Base-by-base conservation (phyloP, 257 asterid genomes). In the Salvia miltiorrhiza region DNA sequence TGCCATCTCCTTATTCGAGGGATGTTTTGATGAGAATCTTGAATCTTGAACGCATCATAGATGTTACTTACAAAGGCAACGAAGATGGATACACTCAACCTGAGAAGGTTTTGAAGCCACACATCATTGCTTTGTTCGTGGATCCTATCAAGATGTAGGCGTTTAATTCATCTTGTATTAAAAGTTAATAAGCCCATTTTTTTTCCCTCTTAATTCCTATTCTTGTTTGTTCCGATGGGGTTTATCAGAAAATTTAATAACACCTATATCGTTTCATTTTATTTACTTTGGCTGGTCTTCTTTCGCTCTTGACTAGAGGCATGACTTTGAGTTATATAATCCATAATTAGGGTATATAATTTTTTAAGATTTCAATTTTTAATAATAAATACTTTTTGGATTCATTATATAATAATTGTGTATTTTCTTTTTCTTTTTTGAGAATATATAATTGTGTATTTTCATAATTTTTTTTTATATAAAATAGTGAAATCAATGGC, bases 71-170 rank as follows among this genome's bases (percentile, higher is more conserved):
- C 21, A 70, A 74, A 26, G 58, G 58, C 33, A 58, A 52, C 1
- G 43, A 66, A 32, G 78, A 77, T 61, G 75, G 78, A 2, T 77
- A 60, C 62, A 72, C 75, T 11, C 40, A 53, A 2, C 73, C 78
- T 0, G 68, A 77, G 32, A 67, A 72, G 40, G 78, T 67, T 37
- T 17, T 67, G 13, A 62, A 68, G 62, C 76, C 72, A 2, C 68
- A 72, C 32, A 69, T 76, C 23, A 21, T 44, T n/a, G 62, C 76
- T 2, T 53, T 76, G 67, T 45, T 71, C 9, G 35, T 73, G 3
- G 14, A 72, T 37, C 70, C 67, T 19, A 43, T 77, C 11, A 12
- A 66, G 35, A 21, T 49, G 33, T 69, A 69, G n/a, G 4, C 5
- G 2, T 30, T n/a, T 30, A 14, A 2, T 32, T 58, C 23, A 7